Base-by-base conservation (phyloP, 2,329 filamentous ascomycete species). In the Phaeomoniella chlamydospora region DNA sequence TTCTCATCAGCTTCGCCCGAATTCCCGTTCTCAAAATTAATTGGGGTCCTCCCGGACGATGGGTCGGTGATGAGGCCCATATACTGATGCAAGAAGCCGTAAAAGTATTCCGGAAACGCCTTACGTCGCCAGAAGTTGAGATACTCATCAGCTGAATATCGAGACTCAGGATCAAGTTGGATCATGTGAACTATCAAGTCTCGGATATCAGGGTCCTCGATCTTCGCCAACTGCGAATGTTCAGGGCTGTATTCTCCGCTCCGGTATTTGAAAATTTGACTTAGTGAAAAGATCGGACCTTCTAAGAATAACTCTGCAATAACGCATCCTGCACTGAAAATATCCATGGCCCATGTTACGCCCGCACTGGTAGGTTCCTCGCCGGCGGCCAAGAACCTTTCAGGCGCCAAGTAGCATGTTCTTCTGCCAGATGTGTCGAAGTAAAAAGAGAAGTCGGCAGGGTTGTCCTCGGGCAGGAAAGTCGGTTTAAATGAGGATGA, bases 111-210 rank as follows among this genome's bases (percentile, higher is more conserved):
- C 0, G 90, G 92, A 43, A 98, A 98, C 3, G 88, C 84, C 52
- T 88, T 94, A 33, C 74, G 74, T 49, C 85, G 83, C 76, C 84
- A 96, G 49, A 94, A 88, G 15, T 86, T 80, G 6, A 98, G 65
- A 46, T 94, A 96, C 50, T 96, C 84, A 39, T 94, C 86, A 2
- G 90, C 88, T 13, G 85, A 86, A 55, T 93, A 93, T 45, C 90
- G 74, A 47, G 84, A 84, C 56, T 93, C 80, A 0, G 92, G 88
- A 45, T 96, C 83, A 5, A 94, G 66, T 53, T 93, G 83, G 42
- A 98, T 92, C 90, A 98, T 98, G 56, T 93, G 87, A 14, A 79
- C 71, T 44, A 98, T 81, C 68, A 98, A 76, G 34, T 92, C 82
- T 32, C 86, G 75, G 38, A 98, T 72, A 40, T 92, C 81, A 39